Evolutionary conservation across 805 yeast species (phyloP).

Genomic region (Naumovozyma dairenensis): DNA sequence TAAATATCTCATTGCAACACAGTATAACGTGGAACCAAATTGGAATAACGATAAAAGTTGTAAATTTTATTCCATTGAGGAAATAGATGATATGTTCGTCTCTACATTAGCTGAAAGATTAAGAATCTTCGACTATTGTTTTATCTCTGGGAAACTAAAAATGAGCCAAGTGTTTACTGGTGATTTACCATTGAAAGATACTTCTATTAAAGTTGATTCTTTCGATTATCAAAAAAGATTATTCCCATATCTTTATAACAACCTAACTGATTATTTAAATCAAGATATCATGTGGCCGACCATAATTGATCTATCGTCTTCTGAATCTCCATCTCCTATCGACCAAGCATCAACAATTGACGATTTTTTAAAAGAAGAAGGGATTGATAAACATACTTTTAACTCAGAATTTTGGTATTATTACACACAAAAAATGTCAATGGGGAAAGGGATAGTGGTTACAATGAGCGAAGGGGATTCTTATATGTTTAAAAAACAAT

Average conservation of each 20-base stretch:
- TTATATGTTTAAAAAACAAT: conserved; percentile 13
- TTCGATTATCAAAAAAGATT: conserved; percentile 8
- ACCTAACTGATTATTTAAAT: conserved; percentile 3
- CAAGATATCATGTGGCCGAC: conserved; percentile 16
- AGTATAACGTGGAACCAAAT: conserved; percentile 10
- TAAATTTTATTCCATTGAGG: conserved; percentile 10
- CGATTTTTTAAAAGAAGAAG: too few species aligned
- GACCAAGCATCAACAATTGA: too few species aligned
- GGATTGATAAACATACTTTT: too few species aligned
- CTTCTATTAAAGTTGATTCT: background rate
- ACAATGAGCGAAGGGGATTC: conserved; percentile 16
- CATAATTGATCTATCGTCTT: conserved; percentile 8
- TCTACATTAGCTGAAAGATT: conserved; percentile 20
- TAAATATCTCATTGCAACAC: conserved; percentile 12
- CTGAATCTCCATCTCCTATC: background rate
- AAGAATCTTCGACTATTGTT: conserved; percentile 24
- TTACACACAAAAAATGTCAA: conserved; percentile 15
- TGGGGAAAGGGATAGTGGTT: conserved; percentile 24
- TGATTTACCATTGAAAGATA: conserved; percentile 1
- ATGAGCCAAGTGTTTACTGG: conserved; percentile 9
- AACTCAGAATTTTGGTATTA: conserved; percentile 18
- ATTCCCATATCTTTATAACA: conserved; percentile 20
- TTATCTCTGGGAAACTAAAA: conserved; percentile 12
- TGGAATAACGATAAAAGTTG: conserved; percentile 18
- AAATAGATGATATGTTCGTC: conserved; percentile 13